Evolutionary conservation across 306 rosid species (phyloP).

Genomic region (Coriaria nepalensis): DNA sequence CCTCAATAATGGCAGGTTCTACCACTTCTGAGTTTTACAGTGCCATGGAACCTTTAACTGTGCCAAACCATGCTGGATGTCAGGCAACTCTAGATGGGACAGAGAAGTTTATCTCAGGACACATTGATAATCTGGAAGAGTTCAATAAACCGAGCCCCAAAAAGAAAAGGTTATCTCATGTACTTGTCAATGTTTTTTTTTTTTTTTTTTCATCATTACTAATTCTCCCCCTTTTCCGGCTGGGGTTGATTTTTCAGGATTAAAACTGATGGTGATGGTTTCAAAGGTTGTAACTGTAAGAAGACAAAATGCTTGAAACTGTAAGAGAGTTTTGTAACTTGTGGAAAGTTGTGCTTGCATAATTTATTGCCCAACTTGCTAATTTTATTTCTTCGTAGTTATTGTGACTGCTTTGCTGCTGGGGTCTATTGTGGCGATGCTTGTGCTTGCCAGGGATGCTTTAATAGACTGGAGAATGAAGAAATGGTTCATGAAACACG

Average conservation of each 20-base stretch:
- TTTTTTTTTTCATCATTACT: conserved; percentile 8
- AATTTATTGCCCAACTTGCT: conserved; percentile 2
- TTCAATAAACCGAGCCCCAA: conserved; percentile 19
- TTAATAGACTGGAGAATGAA: conserved; percentile 33
- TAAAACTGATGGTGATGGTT: conserved; percentile 28
- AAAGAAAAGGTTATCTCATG: conserved; percentile 36
- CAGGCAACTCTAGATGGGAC: conserved; percentile 18
- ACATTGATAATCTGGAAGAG: conserved; percentile 21
- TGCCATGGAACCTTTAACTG: conserved; percentile 5
- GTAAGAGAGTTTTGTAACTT: conserved; percentile 28
- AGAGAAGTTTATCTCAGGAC: conserved; percentile 14
- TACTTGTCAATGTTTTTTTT: not conserved
- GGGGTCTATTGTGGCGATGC: conserved; percentile 34
- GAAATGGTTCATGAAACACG: conserved; percentile 29
- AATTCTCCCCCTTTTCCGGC: not conserved
- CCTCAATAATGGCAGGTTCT: conserved; percentile 17
- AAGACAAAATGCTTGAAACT: conserved; percentile 67
- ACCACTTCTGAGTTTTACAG: conserved; percentile 19
- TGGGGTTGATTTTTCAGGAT: conserved; percentile 32
- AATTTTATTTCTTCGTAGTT: conserved; percentile 28
- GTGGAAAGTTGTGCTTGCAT: conserved; percentile 3
- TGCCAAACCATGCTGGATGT: not conserved
- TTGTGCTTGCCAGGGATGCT: conserved; percentile 62
- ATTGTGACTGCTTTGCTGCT: conserved; percentile 64
- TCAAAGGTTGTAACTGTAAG: conserved; percentile 57